Evolutionary conservation across 2,329 filamentous ascomycete species (phyloP).

Genomic region (Hypocreales sp.): DNA sequence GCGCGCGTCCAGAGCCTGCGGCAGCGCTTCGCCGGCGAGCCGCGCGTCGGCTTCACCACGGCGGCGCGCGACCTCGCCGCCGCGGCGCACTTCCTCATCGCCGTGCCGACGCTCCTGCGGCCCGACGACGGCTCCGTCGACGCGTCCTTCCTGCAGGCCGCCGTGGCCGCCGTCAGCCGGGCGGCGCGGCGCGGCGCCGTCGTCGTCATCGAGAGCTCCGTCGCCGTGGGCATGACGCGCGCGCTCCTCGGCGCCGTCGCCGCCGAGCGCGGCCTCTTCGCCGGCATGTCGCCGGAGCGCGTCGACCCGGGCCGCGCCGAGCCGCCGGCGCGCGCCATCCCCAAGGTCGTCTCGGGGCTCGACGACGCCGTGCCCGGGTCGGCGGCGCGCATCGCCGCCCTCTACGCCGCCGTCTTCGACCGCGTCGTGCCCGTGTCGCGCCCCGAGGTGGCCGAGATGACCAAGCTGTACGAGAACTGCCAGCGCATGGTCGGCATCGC

Average conservation of each 20-base stretch:
- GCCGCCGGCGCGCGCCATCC: constrained; percentile 25
- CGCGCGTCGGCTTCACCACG: constrained; percentile 20
- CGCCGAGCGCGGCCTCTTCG: constrained; percentile 22
- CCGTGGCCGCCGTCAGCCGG: constrained; percentile 22
- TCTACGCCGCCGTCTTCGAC: constrained; percentile 33
- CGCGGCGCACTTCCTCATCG: constrained; percentile 36
- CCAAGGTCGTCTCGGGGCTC: constrained; percentile 37
- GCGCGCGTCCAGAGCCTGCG: constrained; percentile 19
- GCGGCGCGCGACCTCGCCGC: constrained; percentile 18
- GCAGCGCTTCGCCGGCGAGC: constrained; percentile 10
- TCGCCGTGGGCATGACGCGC: constrained; percentile 38
- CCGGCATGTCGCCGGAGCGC: constrained; percentile 35
- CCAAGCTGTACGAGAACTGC: constrained; percentile 43
- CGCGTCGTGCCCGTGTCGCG: constrained; percentile 29
- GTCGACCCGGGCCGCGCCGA: constrained; percentile 32
- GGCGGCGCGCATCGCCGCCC: constrained; percentile 22
- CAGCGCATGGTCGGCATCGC: constrained; percentile 39
- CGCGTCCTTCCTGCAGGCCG: constrained; percentile 25
- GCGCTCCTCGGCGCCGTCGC: constrained; percentile 30
- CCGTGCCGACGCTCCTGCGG: constrained; percentile 36
- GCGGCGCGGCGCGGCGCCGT: constrained; percentile 27
- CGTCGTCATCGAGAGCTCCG: constrained; percentile 36
- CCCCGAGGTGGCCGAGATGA: constrained; percentile 42
- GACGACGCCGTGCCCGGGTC: constrained; percentile 29
- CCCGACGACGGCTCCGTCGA: constrained; percentile 29